Percentiles rank a stretch among this genome's conserved stretches.
Evolutionary conservation across 2,329 filamentous ascomycete genomes (phyloP).

Genomic region (Fusarium acutatum): DNA sequence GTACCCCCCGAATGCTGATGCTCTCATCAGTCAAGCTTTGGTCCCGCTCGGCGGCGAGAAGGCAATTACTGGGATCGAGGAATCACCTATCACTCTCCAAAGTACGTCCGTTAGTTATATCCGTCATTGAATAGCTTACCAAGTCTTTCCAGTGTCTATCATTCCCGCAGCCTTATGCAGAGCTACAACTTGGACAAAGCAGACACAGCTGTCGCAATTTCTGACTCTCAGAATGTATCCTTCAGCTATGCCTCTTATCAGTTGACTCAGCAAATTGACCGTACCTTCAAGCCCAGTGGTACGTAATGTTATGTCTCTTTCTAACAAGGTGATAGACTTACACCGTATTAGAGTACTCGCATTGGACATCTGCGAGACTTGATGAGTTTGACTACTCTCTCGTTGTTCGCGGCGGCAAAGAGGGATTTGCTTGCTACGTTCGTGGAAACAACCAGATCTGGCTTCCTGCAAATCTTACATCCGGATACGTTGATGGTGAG

Average conservation of each 20-base stretch:
- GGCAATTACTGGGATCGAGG: not conserved
- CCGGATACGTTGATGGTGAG: not conserved
- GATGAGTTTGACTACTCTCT: not conserved
- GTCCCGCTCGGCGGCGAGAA: not conserved
- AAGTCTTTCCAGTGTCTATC: not conserved
- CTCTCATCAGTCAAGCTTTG: not conserved
- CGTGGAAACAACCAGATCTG: too few relatives aligned
- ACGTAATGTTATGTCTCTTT: not conserved
- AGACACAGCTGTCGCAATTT: not conserved
- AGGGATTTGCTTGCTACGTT: not conserved
- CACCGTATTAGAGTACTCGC: rapidly evolving
- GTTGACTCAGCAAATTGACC: not conserved
- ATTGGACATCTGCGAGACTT: not conserved
- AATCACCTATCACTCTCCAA: not conserved
- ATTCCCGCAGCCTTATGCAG: not conserved
- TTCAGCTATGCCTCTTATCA: not conserved
- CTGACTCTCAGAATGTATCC: not conserved
- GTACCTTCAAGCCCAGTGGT: not conserved
- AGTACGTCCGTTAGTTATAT: rapidly evolving
- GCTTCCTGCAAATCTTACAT: not conserved
- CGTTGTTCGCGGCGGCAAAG: not conserved
- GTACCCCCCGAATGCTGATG: not conserved
- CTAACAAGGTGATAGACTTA: rapidly evolving
- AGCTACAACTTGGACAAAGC: not conserved
- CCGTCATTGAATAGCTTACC: not conserved